Conservation (phyloP, 2,329 filamentous ascomycete genomes). For the Penicillium fuscoglaucum region DNA sequence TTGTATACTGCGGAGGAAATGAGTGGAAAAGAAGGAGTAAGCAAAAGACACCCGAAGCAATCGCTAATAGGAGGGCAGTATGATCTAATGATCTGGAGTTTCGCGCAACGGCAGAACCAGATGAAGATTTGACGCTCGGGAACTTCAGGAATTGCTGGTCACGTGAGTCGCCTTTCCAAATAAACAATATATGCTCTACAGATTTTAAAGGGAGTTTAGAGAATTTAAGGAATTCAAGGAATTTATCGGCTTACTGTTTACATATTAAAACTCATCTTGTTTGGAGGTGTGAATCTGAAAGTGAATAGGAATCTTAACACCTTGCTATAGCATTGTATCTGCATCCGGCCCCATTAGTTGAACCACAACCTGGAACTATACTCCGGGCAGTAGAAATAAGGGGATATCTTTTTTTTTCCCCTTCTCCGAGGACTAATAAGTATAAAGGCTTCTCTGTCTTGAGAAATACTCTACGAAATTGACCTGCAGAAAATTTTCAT, state of each 20-base stretch:
- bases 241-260: neutral
- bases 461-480: neutral
- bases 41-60: slow-evolving; percentile 25
- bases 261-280: neutral
- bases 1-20: slow-evolving; percentile 33
- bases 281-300: neutral
- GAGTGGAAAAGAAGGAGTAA: slow-evolving; percentile 31
- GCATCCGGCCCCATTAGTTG: neutral
- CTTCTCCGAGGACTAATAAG: neutral
- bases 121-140: slow-evolving; percentile 43
- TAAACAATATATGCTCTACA: slow-evolving; percentile 5
- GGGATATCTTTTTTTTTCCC: no score
- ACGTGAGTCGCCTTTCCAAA: slow-evolving; percentile 20
- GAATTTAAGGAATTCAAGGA: neutral
- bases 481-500: neutral
- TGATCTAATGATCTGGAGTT: slow-evolving; percentile 43
- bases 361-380: neutral
- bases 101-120: slow-evolving; percentile 40
- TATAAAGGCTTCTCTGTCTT: neutral
- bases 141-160: slow-evolving; percentile 42
- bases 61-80: slow-evolving; percentile 34
- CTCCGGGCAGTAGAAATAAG: neutral
- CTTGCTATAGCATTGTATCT: neutral
- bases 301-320: neutral
- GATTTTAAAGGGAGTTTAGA: neutral